Evolutionary conservation across 1,139 yeast species (phyloP), one percentile per base, ranked within the genome.

Genomic region (Komagataea norvegica): DNA sequence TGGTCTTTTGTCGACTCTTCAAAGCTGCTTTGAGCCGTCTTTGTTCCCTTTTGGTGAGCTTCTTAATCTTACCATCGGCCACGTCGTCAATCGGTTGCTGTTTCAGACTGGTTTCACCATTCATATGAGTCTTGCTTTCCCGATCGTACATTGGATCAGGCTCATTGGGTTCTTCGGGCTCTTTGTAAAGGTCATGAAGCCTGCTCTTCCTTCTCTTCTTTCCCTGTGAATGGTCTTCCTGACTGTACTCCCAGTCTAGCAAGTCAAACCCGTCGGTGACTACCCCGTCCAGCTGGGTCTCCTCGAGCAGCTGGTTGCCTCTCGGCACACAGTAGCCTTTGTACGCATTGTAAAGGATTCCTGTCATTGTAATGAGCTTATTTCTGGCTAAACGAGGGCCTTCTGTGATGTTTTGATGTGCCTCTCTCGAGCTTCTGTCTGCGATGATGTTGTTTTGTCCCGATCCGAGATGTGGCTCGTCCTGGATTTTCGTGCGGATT

Each of bases 261-360:
- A 41, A 51, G 38, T 62, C 64, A 36, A 61, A 62, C 15, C 67
- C 67, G 41, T 58, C 52, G 0, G 65, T 57, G 8, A 47, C 21
- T 4, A 56, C 32, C 6, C 33, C 40, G 2, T 31, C 33, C 2
- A 25, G 5, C 8, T 37, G 30, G 4, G 24, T 22, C 6, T 23
- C 16, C 4, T 22, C 35, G 2, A 33, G 31, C 0, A 31, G 36
- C 6, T 32, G 27, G 8, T 32, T 21, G 3, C 41, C 36, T n/a
- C 24, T 41, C 6, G 51, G 43, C 7, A 47, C 17, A 18, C 46
- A 43, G 31, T 46, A 52, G 3, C 56, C 56, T 17, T 52, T 52
- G 37, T 40, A 52, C 36, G 38, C 42, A 19, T 45, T 43, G 35
- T 38, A 52, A 0, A 45, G 17, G 1, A 51, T 46, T 5, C 36